Conservation (phyloP, 345 rosid species). For the Rubroshorea leprosula region DNA sequence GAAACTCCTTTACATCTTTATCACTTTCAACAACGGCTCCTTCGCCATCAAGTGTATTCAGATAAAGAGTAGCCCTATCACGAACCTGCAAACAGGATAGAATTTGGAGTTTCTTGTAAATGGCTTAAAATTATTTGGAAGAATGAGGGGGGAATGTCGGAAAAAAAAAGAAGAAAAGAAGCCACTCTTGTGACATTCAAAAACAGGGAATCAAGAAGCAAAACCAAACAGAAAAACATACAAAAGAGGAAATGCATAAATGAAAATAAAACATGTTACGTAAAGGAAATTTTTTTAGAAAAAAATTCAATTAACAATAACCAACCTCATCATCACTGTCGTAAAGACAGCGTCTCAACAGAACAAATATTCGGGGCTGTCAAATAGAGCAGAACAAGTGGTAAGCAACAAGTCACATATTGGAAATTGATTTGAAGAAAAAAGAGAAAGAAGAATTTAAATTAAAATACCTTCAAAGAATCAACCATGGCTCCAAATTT, state of each 20-base stretch:
- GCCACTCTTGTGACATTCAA: neutral
- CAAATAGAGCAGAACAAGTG: conserved; percentile 10
- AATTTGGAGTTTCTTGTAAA: neutral
- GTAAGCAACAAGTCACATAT: neutral
- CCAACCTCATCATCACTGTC: conserved; percentile 98
- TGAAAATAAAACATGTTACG: neutral
- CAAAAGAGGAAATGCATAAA: neutral
- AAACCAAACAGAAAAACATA: neutral
- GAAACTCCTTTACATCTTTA: conserved; percentile 56
- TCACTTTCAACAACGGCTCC: conserved; percentile 56
- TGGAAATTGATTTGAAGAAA: neutral
- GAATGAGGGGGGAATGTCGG: too few relatives aligned
- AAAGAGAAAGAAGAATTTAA: neutral
- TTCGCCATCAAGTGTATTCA: conserved; percentile 71
- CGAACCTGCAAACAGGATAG: conserved; percentile 56
- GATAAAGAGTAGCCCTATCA: conserved; percentile 92
- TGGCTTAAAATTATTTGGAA: neutral
- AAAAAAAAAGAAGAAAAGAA: too few relatives aligned
- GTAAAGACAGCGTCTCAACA: conserved; percentile 83
- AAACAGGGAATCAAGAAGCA: neutral
- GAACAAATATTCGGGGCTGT: conserved; percentile 85
- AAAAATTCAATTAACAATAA: conserved; percentile 2
- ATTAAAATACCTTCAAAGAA: conserved; percentile 57
- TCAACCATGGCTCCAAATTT: conserved; percentile 96
- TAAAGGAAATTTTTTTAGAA: too few relatives aligned